Conservation (phyloP, 2,329 filamentous ascomycete genomes). For the Trichoderma koningiopsis region DNA sequence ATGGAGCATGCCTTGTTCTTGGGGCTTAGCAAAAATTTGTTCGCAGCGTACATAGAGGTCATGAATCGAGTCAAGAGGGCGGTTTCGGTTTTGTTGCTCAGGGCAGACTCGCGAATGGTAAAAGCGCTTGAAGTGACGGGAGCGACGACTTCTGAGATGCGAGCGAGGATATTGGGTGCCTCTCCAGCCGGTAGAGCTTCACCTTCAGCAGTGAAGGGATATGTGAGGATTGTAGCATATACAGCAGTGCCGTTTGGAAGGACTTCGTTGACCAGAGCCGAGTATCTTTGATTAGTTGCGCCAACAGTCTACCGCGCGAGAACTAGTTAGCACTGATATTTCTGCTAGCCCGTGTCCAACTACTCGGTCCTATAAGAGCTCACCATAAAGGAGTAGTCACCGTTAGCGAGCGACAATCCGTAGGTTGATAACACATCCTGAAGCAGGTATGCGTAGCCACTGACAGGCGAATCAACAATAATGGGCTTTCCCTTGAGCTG, state of each 20-base stretch:
- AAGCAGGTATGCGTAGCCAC: conserved; percentile 17
- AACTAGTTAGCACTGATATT: not conserved
- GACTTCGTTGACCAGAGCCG: not conserved
- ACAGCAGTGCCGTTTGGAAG: conserved; percentile 13
- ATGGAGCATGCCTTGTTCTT: conserved; percentile 7
- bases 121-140: conserved; percentile 16
- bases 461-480: conserved; percentile 8
- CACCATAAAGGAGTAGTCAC: conserved; percentile 16
- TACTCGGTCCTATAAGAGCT: not conserved
- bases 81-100: not conserved
- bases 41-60: conserved; percentile 16
- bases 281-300: conserved; percentile 2
- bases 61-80: conserved; percentile 11
- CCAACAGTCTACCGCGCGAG: not conserved
- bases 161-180: conserved; percentile 10
- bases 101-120: conserved; percentile 11
- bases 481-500: conserved; percentile 18
- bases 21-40: conserved; percentile 9
- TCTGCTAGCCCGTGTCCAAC: not conserved
- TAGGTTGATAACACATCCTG: not conserved
- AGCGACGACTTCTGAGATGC: conserved; percentile 8
- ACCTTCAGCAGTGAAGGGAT: conserved; percentile 14
- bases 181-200: not conserved
- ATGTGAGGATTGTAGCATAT: conserved; percentile 18
- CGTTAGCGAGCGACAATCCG: not conserved